phyloP scores from a whole-genome alignment of 225 moss, liverwort and hornwort genomes.

The Pseudisothecium myosuroides region DNA sequence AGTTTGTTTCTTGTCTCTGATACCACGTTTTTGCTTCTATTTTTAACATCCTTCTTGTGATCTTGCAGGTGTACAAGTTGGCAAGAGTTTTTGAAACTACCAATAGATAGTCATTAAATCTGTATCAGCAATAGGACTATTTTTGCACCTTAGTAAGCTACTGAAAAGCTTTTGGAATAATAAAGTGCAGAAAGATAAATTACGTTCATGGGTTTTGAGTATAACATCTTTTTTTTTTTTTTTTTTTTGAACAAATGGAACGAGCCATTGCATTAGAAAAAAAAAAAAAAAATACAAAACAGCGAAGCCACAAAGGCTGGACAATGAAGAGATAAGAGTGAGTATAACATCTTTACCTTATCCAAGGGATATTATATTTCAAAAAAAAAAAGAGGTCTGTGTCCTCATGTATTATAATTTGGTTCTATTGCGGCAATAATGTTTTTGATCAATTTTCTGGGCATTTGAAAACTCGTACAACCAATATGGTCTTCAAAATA shows the following conservation, averaged over 20 bases:
- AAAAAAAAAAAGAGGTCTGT: background rate
- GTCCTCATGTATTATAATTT: background rate
- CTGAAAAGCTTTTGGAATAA: background rate
- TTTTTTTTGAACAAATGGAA: too few relatives aligned
- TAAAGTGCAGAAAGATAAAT: background rate
- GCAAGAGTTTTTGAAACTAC: constrained; percentile 61
- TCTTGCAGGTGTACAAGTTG: constrained; percentile 69
- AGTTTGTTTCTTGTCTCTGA: background rate
- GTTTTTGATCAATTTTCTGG: too few relatives aligned
- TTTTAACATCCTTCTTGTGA: background rate
- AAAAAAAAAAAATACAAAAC: too few relatives aligned
- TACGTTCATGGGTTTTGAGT: background rate
- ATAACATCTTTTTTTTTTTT: too few relatives aligned
- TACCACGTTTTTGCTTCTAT: background rate
- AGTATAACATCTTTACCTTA: too few relatives aligned
- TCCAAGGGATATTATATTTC: background rate
- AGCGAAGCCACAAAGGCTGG: too few relatives aligned
- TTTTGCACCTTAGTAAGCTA: background rate
- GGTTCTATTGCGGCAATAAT: too few relatives aligned
- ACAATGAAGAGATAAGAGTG: too few relatives aligned
- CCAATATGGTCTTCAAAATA: too few relatives aligned
- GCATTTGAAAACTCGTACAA: too few relatives aligned
- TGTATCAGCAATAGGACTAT: background rate
- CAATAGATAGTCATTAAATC: background rate
- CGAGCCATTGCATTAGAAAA: too few relatives aligned